Base-by-base conservation (phyloP, 2,329 filamentous ascomycete species). In the Thyridium curvatum region DNA sequence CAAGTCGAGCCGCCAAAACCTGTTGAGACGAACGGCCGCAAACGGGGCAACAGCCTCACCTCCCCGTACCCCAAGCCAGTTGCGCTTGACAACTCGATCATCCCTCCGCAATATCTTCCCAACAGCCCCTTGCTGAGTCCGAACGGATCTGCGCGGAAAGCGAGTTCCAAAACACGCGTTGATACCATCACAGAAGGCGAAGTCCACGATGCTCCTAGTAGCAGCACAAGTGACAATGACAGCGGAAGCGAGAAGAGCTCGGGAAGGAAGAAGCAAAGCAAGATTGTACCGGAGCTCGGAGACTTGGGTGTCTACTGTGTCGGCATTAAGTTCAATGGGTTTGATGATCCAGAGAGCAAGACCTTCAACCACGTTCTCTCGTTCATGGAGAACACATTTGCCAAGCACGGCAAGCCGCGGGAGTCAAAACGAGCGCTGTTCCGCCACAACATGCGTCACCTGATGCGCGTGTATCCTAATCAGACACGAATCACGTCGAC, bases 361-460 rank as follows among this genome's bases (percentile, higher is more conserved):
- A 79, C 79, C 32, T 93, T 81, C 68, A 97, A 97, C 60, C 93
- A 98, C 64, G 86, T 97, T 51, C 90, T 93, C 60, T 97, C 93
- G 0, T 89, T 97, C 64, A 87, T 88, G 58, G 93, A 98, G 65
- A 80, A 82, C 41, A 88, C 83, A 6, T 96, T 96, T 52, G 80
- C 87, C 51, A 84, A 80, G 54, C 78, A 93, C 52, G 89, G 82
- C 53, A 83, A 82, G 47, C 80, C 84, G 34, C 74, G 79, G 34
- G 84, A 86, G 17, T 80, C 79, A 43, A 94, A 94, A 64, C 77
- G 79, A 45, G 72, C 84, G 4, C 74, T 97, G 18, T 84, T 91
- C 52, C 82, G 85, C 42, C 93, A 98, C 70, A 98, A 98, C 60
- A 84, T 88, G 71, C 79, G 82, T 31, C 86, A 90, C 57, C 68